phyloP scores from a whole-genome alignment of 2,329 filamentous ascomycete genomes.

The Bertia moriformis region DNA sequence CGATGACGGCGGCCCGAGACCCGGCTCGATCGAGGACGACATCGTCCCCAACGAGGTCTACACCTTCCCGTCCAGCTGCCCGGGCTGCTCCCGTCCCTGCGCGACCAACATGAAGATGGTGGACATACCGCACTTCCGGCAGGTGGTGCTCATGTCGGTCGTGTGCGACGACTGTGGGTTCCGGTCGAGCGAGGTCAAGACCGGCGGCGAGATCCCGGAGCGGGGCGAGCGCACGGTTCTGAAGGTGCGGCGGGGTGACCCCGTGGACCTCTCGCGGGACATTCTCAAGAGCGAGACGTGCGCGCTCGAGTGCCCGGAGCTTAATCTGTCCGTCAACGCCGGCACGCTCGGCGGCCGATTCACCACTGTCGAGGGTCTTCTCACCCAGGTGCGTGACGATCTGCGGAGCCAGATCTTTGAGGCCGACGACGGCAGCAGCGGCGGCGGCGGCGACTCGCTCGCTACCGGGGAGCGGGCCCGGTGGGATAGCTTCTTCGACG shows the following conservation, averaged over 20 bases:
- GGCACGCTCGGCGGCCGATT: constrained; percentile 91
- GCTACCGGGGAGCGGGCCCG: constrained; percentile 43
- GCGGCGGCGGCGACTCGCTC: constrained; percentile 82
- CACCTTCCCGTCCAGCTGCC: constrained; percentile 79
- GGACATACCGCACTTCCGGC: constrained; percentile 93
- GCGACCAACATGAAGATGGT: constrained; percentile 98
- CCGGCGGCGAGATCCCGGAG: constrained; percentile 78
- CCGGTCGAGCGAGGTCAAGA: constrained; percentile 93
- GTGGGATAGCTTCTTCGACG: constrained; percentile 72
- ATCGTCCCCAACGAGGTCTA: constrained; percentile 89
- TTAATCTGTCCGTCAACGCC: constrained; percentile 75
- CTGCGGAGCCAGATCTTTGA: constrained; percentile 80
- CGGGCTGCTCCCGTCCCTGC: constrained; percentile 74
- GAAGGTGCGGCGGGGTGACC: constrained; percentile 43
- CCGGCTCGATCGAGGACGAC: too few relatives aligned
- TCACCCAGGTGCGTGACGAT: constrained; percentile 85
- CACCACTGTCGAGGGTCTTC: constrained; percentile 86
- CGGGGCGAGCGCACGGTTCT: constrained; percentile 75
- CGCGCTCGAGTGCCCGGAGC: constrained; percentile 70
- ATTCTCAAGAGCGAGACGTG: constrained; percentile 95
- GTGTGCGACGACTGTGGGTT: constrained; percentile 86
- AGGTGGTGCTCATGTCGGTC: constrained; percentile 90
- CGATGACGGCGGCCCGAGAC: neutral
- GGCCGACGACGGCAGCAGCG: constrained; percentile 31
- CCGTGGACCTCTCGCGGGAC: constrained; percentile 70